Percentiles rank a stretch among this genome's conserved stretches.
phyloP scores from a whole-genome alignment of 345 rosid genomes.

The Linum lewisii region DNA sequence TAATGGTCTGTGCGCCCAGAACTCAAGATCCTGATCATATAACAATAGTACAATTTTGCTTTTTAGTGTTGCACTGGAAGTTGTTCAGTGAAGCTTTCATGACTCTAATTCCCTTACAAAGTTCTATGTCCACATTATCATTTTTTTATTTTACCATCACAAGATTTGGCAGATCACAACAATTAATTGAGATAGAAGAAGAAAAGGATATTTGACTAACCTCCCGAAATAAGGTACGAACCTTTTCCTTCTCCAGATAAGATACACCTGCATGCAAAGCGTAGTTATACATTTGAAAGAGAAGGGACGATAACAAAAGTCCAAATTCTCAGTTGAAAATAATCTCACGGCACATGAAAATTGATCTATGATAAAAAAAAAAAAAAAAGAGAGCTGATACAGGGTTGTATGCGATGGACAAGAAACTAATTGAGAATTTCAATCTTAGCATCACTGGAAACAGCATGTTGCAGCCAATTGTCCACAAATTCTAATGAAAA shows the following conservation, averaged over 20 bases:
- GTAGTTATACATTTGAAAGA: slow-evolving; percentile 8
- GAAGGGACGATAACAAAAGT: slow-evolving; percentile 2
- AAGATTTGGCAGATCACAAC: too few species aligned
- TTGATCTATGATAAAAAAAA: not conserved
- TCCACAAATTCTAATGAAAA: too few species aligned
- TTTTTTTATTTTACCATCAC: too few species aligned
- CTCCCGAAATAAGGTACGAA: slow-evolving; percentile 80
- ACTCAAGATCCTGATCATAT: slow-evolving; percentile 62
- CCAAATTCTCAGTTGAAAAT: slow-evolving; percentile 10
- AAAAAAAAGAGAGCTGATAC: not conserved
- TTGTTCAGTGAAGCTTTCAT: too few species aligned
- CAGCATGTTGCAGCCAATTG: too few species aligned
- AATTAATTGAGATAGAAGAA: too few species aligned
- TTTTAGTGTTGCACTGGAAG: too few species aligned
- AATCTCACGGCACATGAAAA: not conserved
- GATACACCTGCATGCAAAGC: slow-evolving; percentile 49
- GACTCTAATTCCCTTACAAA: too few species aligned
- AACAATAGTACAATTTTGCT: not conserved
- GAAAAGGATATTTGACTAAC: slow-evolving; percentile 31
- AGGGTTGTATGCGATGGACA: not conserved
- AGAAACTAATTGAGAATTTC: not conserved
- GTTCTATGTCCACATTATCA: too few species aligned
- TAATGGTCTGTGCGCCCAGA: slow-evolving; percentile 81
- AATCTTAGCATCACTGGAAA: too few species aligned
- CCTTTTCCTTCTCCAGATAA: slow-evolving; percentile 97